phyloP scores from a whole-genome alignment of 1,139 yeast species.

The Pichia sp. region DNA sequence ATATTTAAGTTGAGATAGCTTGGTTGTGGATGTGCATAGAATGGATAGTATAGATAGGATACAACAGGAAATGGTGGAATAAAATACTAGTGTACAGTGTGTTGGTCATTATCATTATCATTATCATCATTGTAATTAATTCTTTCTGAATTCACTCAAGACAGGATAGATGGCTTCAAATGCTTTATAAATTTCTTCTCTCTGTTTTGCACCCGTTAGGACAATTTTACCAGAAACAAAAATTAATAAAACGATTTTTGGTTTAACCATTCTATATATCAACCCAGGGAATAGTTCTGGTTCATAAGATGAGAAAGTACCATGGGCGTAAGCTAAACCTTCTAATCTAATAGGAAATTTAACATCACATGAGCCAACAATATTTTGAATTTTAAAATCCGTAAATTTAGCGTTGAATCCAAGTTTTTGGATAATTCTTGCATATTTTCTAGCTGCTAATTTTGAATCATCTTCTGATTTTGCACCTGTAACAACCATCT shows the following conservation, averaged over 20 bases:
- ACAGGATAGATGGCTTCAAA: constrained; percentile 98
- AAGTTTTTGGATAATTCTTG: constrained; percentile 93
- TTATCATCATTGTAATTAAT: constrained; percentile 28
- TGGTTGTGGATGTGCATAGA: background rate
- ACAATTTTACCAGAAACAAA: constrained; percentile 98
- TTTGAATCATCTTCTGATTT: constrained; percentile 97
- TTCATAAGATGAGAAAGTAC: constrained; percentile 97
- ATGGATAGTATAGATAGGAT: background rate
- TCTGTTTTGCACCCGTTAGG: constrained; percentile 96
- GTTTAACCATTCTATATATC: constrained; percentile 98
- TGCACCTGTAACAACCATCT: constrained; percentile 99
- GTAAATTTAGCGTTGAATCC: constrained; percentile 96
- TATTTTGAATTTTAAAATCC: constrained; percentile 94
- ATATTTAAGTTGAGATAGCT: background rate
- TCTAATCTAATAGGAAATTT: constrained; percentile 95
- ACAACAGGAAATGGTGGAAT: background rate
- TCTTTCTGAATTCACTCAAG: constrained; percentile 93
- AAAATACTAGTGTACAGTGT: background rate
- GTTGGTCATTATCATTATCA: background rate
- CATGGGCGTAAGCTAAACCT: constrained; percentile 97
- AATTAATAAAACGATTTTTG: constrained; percentile 89
- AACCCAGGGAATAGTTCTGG: constrained; percentile 98
- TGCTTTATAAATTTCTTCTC: constrained; percentile 97
- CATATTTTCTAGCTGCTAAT: constrained; percentile 93
- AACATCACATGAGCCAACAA: constrained; percentile 98